Conservation (phyloP, 139 green algal species). For the Chlamydomonas eustigma region DNA sequence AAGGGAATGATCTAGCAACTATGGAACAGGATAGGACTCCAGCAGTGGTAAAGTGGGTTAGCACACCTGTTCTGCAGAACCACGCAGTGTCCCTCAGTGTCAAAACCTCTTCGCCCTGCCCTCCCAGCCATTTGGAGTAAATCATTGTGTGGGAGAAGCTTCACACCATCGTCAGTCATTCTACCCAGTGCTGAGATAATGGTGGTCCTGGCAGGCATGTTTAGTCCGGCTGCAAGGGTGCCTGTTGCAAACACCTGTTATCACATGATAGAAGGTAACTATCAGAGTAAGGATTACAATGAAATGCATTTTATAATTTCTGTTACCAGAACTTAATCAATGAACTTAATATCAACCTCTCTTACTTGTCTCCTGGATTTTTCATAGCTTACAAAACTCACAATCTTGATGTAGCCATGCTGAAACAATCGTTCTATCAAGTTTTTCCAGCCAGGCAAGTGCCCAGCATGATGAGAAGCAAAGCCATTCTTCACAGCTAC, state of each 20-base stretch:
- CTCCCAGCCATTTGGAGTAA: constrained; percentile 82
- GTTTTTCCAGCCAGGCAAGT: constrained; percentile 87
- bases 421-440: constrained; percentile 91
- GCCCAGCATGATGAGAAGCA: constrained; percentile 87
- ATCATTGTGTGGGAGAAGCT: constrained; percentile 80
- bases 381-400: too few species aligned
- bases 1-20: too few species aligned
- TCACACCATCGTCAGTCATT: constrained; percentile 47
- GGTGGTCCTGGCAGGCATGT: constrained; percentile 96
- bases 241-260: constrained; percentile 80
- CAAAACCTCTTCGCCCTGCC: constrained; percentile 77
- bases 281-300: constrained; percentile 47
- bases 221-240: constrained; percentile 95
- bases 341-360: too few species aligned
- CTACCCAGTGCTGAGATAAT: constrained; percentile 71
- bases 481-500: constrained; percentile 67
- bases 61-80: constrained; percentile 60
- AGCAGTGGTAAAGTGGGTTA: too few species aligned
- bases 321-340: too few species aligned
- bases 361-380: too few species aligned
- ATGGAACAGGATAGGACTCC: too few species aligned
- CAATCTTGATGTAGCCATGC: constrained; percentile 64
- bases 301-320: too few species aligned
- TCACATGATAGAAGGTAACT: background rate
- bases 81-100: constrained; percentile 72